Evolutionary conservation across 208 protist genomes (phyloP), one percentile per base, ranked within the genome.

Genomic region (Trypanosomatidae sp.): DNA sequence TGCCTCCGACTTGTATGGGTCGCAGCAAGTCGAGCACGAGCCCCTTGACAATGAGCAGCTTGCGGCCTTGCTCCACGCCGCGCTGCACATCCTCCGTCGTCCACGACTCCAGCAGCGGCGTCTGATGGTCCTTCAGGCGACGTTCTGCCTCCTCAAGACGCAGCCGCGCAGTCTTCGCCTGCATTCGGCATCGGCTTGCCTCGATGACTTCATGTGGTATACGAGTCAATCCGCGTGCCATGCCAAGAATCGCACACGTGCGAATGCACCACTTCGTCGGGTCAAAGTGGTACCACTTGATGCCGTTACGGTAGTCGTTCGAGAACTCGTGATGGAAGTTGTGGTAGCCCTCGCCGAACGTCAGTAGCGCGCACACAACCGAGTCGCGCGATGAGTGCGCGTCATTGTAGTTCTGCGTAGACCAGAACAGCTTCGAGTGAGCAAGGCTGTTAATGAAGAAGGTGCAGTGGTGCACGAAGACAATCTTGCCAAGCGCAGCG

Each of bases 321-420:
- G 86, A 68, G 50, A 95, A 96, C 52, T 87, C 81, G 63, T 96
- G 89, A 52, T 96, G 89, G 66, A 86, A 94, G 66, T 96, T 92
- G 72, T 96, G 85, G 65, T 90, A 94, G 38, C 88, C 88, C 66
- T 96, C 88, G 25, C 85, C 85, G 48, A 93, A 78, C 7, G 89
- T 84, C 43, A 87, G 51, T 18, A 94, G 52, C 27, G 83, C 74
- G 42, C 78, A 88, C 15, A 89, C 52, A 20, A 77, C 43, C 30
- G 76, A 92, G 60, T 96, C 84, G 51, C 74, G 75, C 10, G 84
- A 82, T 16, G 77, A 67, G 63, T 86, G 71, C 18, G 68, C 63
- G 47, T 93, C 78, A 21, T 71, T 87, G 58, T 71, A 92, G 56
- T 80, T 86, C 59, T 84, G 63, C 35, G 61, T 53, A 5, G 76